Percentiles rank a stretch among this genome's conserved stretches.
Evolutionary conservation across 78 protist genomes (phyloP).

Genomic region (Pigoraptor vietnamica): DNA sequence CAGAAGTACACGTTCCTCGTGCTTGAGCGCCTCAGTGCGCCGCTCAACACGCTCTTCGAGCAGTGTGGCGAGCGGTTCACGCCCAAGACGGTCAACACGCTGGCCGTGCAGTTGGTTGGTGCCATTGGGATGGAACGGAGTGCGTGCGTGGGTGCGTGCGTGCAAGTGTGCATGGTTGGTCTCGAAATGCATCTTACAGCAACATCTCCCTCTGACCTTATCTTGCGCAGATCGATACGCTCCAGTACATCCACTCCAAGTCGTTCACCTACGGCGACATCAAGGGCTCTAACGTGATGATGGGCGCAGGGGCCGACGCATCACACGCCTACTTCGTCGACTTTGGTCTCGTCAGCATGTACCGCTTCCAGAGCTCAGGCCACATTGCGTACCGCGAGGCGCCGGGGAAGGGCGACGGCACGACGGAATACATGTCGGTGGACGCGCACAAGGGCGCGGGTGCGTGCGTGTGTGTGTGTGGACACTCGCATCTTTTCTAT

Average conservation of each 20-base stretch:
- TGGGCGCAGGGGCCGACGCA: not conserved
- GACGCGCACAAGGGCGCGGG: constrained; percentile 6
- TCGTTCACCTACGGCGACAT: not conserved
- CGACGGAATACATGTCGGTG: not conserved
- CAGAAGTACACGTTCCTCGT: not conserved
- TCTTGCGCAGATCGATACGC: not conserved
- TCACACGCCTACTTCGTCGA: not conserved
- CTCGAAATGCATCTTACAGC: too few species aligned
- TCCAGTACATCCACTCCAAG: not conserved
- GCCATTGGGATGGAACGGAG: not conserved
- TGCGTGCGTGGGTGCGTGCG: not conserved
- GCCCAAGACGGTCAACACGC: not conserved
- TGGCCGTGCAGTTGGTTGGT: not conserved
- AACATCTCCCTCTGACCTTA: too few species aligned
- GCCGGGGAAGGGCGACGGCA: not conserved
- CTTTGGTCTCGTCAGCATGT: not conserved
- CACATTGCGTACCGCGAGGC: not conserved
- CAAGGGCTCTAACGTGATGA: not conserved
- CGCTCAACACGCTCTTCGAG: not conserved
- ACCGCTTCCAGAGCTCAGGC: not conserved
- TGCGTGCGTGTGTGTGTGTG: not conserved
- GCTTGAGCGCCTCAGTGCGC: not conserved
- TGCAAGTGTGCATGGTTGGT: not conserved
- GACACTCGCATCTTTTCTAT: too few species aligned
- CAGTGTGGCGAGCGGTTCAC: not conserved